A percentile compares a stretch with the other conserved stretches of the same genome.
Conservation (phyloP, 345 rosid genomes). For the Camelina sativa region DNA sequence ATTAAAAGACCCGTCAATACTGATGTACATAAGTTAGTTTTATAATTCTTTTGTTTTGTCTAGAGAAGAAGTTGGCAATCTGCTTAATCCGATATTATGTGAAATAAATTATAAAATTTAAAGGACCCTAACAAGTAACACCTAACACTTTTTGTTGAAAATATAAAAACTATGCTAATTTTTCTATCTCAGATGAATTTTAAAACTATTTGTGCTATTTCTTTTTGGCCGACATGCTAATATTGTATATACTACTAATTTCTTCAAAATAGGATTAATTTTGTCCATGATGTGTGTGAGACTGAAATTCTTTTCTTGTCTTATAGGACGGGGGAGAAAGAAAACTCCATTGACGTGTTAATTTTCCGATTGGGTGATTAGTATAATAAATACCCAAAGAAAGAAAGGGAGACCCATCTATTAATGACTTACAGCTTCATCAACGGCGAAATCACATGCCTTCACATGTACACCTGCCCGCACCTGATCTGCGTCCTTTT, state of each 20-base stretch:
- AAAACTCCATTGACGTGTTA: neutral
- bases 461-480: slow-evolving; percentile 41
- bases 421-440: slow-evolving; percentile 29
- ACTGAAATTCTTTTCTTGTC: slow-evolving; percentile 18
- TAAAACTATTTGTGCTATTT: neutral
- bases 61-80: too few species aligned
- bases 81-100: too few species aligned
- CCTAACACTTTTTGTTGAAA: neutral
- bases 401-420: neutral
- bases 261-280: neutral
- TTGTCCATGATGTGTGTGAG: neutral
- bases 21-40: too few species aligned
- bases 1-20: neutral
- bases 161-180: neutral
- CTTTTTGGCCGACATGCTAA: neutral
- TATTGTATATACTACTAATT: neutral
- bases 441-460: slow-evolving; percentile 35
- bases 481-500: slow-evolving; percentile 29
- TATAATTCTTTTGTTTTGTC: too few species aligned
- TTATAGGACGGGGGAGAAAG: too few species aligned
- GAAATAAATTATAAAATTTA: too few species aligned
- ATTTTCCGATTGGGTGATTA: neutral
- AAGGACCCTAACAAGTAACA: neutral
- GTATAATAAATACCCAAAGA: too few species aligned
- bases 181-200: too few species aligned